Percentiles rank a stretch among this genome's conserved stretches.
These are phyloP conservation scores for Syncephalastrum contaminatum DNA, from an alignment of 371 early-diverging fungal species.

Conservation along the genomic window DNA sequence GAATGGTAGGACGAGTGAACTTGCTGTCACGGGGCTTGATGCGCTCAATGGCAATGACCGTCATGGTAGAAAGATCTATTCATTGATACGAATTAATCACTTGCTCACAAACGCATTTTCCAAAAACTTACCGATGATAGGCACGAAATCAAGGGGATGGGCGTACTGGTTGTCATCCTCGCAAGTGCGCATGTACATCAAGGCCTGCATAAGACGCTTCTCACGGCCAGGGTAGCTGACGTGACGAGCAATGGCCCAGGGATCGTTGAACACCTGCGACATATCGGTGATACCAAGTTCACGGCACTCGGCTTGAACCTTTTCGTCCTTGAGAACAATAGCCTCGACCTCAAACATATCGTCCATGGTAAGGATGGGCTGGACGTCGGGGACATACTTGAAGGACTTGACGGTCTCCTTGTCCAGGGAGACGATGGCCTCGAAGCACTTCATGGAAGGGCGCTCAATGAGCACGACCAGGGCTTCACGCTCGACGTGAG, in stretches of 20 bases:
- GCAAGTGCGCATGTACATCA: constrained; percentile 55
- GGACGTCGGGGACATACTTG: constrained; percentile 42
- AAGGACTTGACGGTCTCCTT: constrained; percentile 27
- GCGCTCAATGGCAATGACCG: constrained; percentile 45
- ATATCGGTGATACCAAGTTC: constrained; percentile 50
- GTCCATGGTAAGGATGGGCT: constrained; percentile 51
- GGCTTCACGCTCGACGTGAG: constrained; percentile 44
- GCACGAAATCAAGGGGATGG: constrained; percentile 55
- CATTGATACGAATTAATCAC: constrained; percentile 1
- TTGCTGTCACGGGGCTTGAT: constrained; percentile 46
- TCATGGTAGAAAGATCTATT: constrained; percentile 43
- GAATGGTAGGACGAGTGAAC: constrained; percentile 49
- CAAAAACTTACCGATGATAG: constrained; percentile 40
- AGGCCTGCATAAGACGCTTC: constrained; percentile 48
- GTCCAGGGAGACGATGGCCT: constrained; percentile 42
- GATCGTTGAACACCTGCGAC: constrained; percentile 45
- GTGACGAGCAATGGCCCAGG: constrained; percentile 56
- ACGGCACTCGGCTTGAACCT: constrained; percentile 41
- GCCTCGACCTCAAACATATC: constrained; percentile 53
- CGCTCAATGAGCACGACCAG: constrained; percentile 42
- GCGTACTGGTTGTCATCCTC: constrained; percentile 57
- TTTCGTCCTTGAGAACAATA: constrained; percentile 37
- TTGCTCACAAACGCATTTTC: constrained; percentile 1
- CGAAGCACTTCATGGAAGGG: constrained; percentile 36
- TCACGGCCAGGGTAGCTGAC: constrained; percentile 38